Base-by-base conservation (phyloP, 2,329 filamentous ascomycete genomes). In the Rutstroemia sp. region DNA sequence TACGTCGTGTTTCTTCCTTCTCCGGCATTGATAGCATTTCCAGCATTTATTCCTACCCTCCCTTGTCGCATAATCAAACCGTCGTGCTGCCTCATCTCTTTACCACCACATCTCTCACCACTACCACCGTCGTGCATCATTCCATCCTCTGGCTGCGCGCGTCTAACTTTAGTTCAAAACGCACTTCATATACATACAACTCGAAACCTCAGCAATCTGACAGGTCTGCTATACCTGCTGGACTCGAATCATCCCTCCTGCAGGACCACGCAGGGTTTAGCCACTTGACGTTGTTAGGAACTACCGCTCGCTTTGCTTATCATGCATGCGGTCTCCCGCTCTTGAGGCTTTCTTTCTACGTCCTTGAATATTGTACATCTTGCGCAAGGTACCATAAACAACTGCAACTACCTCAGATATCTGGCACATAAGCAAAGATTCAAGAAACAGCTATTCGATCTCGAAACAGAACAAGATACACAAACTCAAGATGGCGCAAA, bases 321-420 rank as follows among this genome's bases (percentile, higher is more conserved):
- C 67, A 70, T 70, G 67, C 68, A 70, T 69, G 68, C 66, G 66
- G 61, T 63, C 59, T 67, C 60, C 67, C 67, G 67, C 65, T 65
- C 59, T 63, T 68, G 65, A 69, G 61, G 61, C 65, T 62, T 64
- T 44, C 65, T 62, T 64, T 44, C 53, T 42, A 55, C 53, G 38
- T 55, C 19, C 52, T 37, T 41, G 46, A 50, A 44, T 46, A 50
- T 50, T 42, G 37, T 37, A 50, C 27, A 50, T 63, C 63, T 62
- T 67, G 67, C 67, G 66, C 67, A 66, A 70, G 68, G 67, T 68
- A 68, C 62, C 60, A 59, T 60, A 62, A 59, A 59, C 58, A 54
- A 61, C 62, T 34, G 62, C 65, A 60, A 21, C 57, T 54, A 61
- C 57, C 58, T 53, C 54, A 59, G 61, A 51, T 57, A 49, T 57